phyloP scores from a whole-genome alignment of 345 rosid species.

The Rhodamnia rubescens region DNA sequence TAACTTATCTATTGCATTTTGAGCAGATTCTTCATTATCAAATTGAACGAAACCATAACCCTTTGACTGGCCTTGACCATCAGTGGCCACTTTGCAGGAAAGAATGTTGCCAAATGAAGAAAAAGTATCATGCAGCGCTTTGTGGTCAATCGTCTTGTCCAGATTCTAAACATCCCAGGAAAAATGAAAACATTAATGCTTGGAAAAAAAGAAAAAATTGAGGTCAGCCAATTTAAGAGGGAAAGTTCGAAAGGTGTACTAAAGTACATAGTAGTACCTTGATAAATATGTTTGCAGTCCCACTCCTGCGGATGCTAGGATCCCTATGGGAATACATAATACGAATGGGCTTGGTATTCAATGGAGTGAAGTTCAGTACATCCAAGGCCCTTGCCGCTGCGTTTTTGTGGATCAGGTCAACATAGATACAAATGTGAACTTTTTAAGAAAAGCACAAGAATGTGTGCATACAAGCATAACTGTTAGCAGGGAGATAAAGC shows the following conservation, averaged over 20 bases:
- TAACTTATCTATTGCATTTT: slow-evolving; percentile 64
- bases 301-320: slow-evolving; percentile 82
- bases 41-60: slow-evolving; percentile 95
- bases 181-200: not conserved
- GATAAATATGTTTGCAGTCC: slow-evolving; percentile 85
- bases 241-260: not conserved
- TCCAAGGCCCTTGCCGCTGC: slow-evolving; percentile 88
- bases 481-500: not conserved
- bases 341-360: slow-evolving; percentile 62
- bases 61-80: slow-evolving; percentile 69
- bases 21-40: slow-evolving; percentile 73
- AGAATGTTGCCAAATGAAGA: slow-evolving; percentile 78
- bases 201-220: not conserved
- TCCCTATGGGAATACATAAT: slow-evolving; percentile 92
- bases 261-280: slow-evolving; percentile 30
- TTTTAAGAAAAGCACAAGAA: not conserved
- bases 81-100: slow-evolving; percentile 86
- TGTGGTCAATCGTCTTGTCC: slow-evolving; percentile 87
- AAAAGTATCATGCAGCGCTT: slow-evolving; percentile 81
- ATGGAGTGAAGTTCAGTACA: slow-evolving; percentile 56
- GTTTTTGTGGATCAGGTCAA: not conserved
- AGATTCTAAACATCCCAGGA: slow-evolving; percentile 41
- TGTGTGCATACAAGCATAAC: not conserved
- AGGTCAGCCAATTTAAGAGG: not conserved
- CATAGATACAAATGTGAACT: not conserved